Evolutionary conservation across 805 yeast genomes (phyloP).

Genomic region (Ascoidea rubescens): DNA sequence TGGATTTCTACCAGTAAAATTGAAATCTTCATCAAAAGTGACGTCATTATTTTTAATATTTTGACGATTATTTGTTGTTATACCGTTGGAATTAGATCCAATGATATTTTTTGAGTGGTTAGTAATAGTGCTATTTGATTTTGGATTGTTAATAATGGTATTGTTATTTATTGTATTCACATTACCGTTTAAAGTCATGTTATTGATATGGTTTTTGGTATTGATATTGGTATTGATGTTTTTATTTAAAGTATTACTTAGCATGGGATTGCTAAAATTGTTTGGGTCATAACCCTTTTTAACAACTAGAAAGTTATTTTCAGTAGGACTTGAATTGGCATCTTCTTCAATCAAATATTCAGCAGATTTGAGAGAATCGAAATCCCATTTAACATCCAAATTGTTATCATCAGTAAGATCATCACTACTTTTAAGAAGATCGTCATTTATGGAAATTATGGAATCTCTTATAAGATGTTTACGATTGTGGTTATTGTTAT

Average conservation of each 20-base stretch:
- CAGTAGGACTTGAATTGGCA: slow-evolving; percentile 17
- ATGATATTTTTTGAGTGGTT: not conserved
- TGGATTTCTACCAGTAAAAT: slow-evolving; percentile 12
- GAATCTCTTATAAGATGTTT: slow-evolving; percentile 1
- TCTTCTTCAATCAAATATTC: slow-evolving; percentile 67
- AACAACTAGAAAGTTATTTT: too few species aligned
- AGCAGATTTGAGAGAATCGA: slow-evolving; percentile 63
- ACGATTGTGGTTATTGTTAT: not conserved
- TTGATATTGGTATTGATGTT: not conserved
- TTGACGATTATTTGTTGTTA: slow-evolving; percentile 2
- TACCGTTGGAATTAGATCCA: slow-evolving; percentile 8
- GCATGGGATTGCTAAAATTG: slow-evolving; percentile 4
- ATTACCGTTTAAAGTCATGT: too few species aligned
- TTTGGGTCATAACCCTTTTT: not conserved
- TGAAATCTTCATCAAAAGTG: not conserved
- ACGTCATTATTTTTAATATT: not conserved
- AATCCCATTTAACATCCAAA: slow-evolving; percentile 69
- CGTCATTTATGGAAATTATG: not conserved
- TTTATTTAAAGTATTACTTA: not conserved
- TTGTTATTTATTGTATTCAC: too few species aligned
- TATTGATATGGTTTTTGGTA: not conserved
- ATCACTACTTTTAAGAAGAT: slow-evolving; percentile 4
- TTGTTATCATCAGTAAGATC: slow-evolving; percentile 14
- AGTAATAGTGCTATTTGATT: not conserved
- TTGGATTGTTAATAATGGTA: not conserved